A percentile compares a stretch with the other conserved stretches of the same genome.
phyloP scores from a whole-genome alignment of 2,329 filamentous ascomycete genomes.

The Rachicladosporium sp. region DNA sequence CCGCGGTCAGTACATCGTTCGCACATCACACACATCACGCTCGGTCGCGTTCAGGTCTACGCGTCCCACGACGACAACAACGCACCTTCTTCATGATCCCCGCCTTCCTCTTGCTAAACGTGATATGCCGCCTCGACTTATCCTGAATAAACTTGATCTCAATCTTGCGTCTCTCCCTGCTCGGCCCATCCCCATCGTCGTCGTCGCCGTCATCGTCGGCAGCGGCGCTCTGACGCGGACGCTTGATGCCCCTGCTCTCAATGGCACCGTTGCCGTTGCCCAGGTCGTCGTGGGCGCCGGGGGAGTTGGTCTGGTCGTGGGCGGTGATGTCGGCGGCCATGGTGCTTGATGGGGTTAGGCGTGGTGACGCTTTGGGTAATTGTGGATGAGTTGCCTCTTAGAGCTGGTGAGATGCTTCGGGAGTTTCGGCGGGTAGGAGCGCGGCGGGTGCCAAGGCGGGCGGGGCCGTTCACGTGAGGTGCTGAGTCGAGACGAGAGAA shows the following conservation, averaged over 20 bases:
- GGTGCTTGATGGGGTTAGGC: slow-evolving; percentile 10
- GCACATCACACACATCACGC: background rate
- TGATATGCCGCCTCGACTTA: slow-evolving; percentile 98
- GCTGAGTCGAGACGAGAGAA: too few species aligned
- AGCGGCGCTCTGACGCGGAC: slow-evolving; percentile 58
- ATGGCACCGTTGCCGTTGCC: slow-evolving; percentile 56
- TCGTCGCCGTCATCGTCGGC: slow-evolving; percentile 90
- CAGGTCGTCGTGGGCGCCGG: slow-evolving; percentile 37
- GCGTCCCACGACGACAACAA: slow-evolving; percentile 5
- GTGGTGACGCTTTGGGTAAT: slow-evolving; percentile 5
- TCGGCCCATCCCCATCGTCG: slow-evolving; percentile 70
- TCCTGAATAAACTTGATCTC: slow-evolving; percentile 99
- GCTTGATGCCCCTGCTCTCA: slow-evolving; percentile 73
- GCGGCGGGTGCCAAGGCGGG: too few species aligned
- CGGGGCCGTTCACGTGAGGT: too few species aligned
- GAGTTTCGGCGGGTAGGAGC: too few species aligned
- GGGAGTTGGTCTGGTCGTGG: slow-evolving; percentile 39
- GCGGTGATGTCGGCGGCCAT: slow-evolving; percentile 39
- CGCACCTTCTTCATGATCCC: slow-evolving; percentile 99
- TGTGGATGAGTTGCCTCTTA: slow-evolving; percentile 7
- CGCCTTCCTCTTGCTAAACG: slow-evolving; percentile 98
- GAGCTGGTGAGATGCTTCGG: slow-evolving; percentile 2
- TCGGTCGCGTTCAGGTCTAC: background rate
- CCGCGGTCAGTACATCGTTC: slow-evolving; percentile 7
- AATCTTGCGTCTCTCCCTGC: slow-evolving; percentile 96